Percentiles rank a stretch among this genome's conserved stretches.
phyloP scores from a whole-genome alignment of 1,284 basidiomycete genomes.

The Cutaneotrichosporon sp. region DNA sequence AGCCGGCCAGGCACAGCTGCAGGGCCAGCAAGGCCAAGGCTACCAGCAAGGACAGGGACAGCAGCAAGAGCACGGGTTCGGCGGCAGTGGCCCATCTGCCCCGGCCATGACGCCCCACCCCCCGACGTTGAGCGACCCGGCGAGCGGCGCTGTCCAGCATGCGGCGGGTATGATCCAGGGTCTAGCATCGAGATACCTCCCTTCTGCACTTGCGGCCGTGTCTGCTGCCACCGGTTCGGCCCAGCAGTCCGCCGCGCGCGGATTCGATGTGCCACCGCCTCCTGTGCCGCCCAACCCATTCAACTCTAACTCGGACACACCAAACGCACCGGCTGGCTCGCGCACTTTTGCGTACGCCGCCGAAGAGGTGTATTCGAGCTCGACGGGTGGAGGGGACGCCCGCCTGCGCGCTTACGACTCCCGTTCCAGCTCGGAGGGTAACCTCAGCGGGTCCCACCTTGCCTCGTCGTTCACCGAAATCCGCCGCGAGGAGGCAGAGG shows the following conservation, averaged over 20 bases:
- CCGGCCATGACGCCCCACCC: constrained; percentile 24
- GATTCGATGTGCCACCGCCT: constrained; percentile 9
- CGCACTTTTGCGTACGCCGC: constrained; percentile 6
- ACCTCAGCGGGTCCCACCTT: constrained; percentile 6
- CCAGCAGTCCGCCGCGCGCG: constrained; percentile 7
- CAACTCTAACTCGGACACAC: not conserved
- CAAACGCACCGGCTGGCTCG: not conserved
- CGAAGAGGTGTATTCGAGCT: constrained; percentile 4
- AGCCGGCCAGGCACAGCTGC: constrained; percentile 2
- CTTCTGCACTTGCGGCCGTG: constrained; percentile 38
- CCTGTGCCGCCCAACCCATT: not conserved
- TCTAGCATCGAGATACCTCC: constrained; percentile 32
- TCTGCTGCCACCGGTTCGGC: constrained; percentile 24
- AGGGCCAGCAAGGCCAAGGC: not conserved
- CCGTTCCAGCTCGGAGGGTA: constrained; percentile 9
- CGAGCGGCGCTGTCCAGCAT: constrained; percentile 39
- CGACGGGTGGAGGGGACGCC: not conserved
- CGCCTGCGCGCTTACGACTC: not conserved
- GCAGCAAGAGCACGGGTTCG: too few relatives aligned
- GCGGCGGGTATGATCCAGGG: constrained; percentile 27
- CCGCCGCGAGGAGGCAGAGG: constrained; percentile 36
- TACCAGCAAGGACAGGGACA: too few relatives aligned
- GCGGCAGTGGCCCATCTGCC: not conserved
- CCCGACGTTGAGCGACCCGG: constrained; percentile 43
- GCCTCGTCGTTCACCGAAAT: constrained; percentile 34